Base-by-base conservation (phyloP, 1,284 basidiomycete species). In the Tylopilus sp. region DNA sequence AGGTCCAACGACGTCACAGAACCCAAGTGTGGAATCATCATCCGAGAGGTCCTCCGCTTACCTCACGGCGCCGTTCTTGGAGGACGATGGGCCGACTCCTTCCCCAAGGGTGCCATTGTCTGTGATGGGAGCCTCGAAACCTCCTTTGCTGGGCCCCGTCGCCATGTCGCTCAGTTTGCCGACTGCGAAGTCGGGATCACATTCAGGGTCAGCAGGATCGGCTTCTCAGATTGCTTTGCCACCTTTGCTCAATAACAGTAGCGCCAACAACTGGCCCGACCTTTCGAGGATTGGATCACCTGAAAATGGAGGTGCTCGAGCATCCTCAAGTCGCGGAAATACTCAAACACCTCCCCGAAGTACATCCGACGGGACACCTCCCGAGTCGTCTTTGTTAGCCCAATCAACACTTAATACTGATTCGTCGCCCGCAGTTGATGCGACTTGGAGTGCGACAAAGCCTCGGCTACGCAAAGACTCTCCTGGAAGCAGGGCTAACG, bases 391-490 rank as follows among this genome's bases (percentile, higher is more conserved):
- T 14, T 26, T 46, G 34, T 46, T 62, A 33, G 52, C 51, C 9
- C 54, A 57, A 38, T 48, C 66, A 4, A 52, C 59, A 21, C 46
- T 62, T 4, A 52, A 39, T 31, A 38, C 48, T 9, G 39, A 46
- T 36, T 43, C 52, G 17, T 45, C 46, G n/a, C 41, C 47, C 26
- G 31, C 38, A 33, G 33, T 44, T 14, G 54, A 60, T 33, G 17
- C 54, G 11, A 15, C 47, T 18, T 65, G 64, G 55, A 39, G 44
- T 39, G 31, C 28, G 40, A 47, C 53, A 17, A 65, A 57, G 18
- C 8, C 53, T 21, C 61, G 51, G 15, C 17, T 36, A 36, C 57
- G 46, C 30, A 53, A 48, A 26, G 59, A 55, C 4, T 34, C 47
- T n/a, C 38, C 38, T 38, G 21, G 36, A 34, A 44, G 21, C 33